phyloP scores from a whole-genome alignment of 768 basidiomycete species.

The Hericium erinaceus region DNA sequence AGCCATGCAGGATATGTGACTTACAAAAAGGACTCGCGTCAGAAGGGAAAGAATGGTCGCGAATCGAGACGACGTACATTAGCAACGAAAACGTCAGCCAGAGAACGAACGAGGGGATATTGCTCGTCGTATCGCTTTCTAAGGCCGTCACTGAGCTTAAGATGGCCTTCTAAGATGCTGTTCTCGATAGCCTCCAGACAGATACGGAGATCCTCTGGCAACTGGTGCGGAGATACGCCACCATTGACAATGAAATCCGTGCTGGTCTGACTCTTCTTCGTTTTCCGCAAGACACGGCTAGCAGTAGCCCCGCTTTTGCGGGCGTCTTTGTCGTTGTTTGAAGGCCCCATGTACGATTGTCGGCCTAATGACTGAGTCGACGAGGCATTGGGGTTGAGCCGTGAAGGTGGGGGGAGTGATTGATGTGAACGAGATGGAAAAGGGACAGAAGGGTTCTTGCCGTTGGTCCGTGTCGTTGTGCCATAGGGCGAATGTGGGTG shows the following conservation, averaged over 20 bases:
- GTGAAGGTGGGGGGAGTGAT: constrained; percentile 61
- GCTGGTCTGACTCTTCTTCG: constrained; percentile 53
- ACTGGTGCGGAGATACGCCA: constrained; percentile 60
- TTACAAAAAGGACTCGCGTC: constrained; percentile 24
- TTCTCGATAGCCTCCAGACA: constrained; percentile 83
- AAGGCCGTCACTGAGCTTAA: constrained; percentile 74
- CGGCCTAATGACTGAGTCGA: constrained; percentile 74
- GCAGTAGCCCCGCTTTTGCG: constrained; percentile 32
- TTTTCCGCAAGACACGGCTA: constrained; percentile 47
- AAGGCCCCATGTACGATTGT: constrained; percentile 47
- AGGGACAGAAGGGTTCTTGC: constrained; percentile 45
- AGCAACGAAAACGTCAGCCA: constrained; percentile 93
- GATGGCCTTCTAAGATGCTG: constrained; percentile 85
- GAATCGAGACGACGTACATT: constrained; percentile 50
- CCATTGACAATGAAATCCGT: constrained; percentile 32
- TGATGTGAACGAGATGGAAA: constrained; percentile 77
- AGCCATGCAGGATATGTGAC: constrained; percentile 91
- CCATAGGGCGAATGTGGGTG: constrained; percentile 79
- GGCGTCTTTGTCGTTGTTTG: constrained; percentile 29
- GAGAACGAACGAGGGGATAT: constrained; percentile 83
- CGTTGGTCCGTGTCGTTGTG: constrained; percentile 32
- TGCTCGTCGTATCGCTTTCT: constrained; percentile 92
- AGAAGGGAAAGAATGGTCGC: constrained; percentile 3
- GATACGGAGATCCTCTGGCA: constrained; percentile 81
- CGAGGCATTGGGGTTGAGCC: constrained; percentile 38